Percentiles rank a stretch among this genome's conserved stretches.
Evolutionary conservation across 2,329 filamentous ascomycete genomes (phyloP).

Genomic region (Cladophialophora bantiana): DNA sequence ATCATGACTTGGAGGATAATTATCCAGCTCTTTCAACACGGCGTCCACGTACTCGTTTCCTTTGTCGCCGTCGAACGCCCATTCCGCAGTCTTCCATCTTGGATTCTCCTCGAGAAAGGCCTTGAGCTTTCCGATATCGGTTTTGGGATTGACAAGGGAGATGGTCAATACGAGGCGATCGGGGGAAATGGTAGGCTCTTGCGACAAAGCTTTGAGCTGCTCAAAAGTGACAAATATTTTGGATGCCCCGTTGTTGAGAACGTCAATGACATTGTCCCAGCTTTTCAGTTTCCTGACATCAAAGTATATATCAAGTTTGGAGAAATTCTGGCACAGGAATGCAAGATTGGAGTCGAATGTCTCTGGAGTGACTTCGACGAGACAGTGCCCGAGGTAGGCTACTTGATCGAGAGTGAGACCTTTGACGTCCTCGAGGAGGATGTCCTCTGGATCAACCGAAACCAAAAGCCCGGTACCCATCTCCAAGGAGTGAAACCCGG

Average conservation of each 20-base stretch:
- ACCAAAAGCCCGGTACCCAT: slow-evolving; percentile 38
- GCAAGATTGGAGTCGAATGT: slow-evolving; percentile 55
- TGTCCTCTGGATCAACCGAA: slow-evolving; percentile 33
- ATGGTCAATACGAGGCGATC: slow-evolving; percentile 65
- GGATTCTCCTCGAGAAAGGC: slow-evolving; percentile 48
- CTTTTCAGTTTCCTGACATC: slow-evolving; percentile 75
- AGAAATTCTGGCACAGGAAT: slow-evolving; percentile 65
- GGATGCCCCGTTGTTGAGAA: slow-evolving; percentile 84
- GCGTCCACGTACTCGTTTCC: slow-evolving; percentile 52
- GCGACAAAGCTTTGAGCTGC: slow-evolving; percentile 66
- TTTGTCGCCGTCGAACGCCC: slow-evolving; percentile 41
- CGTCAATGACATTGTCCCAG: slow-evolving; percentile 74
- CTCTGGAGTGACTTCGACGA: slow-evolving; percentile 60
- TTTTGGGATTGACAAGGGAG: slow-evolving; percentile 45
- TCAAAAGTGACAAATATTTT: slow-evolving; percentile 81
- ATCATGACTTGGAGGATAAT: slow-evolving; percentile 43
- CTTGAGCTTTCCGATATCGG: slow-evolving; percentile 49
- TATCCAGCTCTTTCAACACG: slow-evolving; percentile 48
- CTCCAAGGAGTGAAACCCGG: background rate
- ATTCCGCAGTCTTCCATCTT: slow-evolving; percentile 40
- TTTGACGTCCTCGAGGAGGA: slow-evolving; percentile 43
- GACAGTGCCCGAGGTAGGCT: slow-evolving; percentile 65
- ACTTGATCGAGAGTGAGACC: slow-evolving; percentile 62
- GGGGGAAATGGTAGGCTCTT: slow-evolving; percentile 59
- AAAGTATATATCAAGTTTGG: slow-evolving; percentile 70